Percentiles rank a stretch among this genome's conserved stretches.
These are phyloP conservation scores for Penicillium decumbens DNA, from an alignment of 2,329 filamentous ascomycete species.

Conservation along the genomic window DNA sequence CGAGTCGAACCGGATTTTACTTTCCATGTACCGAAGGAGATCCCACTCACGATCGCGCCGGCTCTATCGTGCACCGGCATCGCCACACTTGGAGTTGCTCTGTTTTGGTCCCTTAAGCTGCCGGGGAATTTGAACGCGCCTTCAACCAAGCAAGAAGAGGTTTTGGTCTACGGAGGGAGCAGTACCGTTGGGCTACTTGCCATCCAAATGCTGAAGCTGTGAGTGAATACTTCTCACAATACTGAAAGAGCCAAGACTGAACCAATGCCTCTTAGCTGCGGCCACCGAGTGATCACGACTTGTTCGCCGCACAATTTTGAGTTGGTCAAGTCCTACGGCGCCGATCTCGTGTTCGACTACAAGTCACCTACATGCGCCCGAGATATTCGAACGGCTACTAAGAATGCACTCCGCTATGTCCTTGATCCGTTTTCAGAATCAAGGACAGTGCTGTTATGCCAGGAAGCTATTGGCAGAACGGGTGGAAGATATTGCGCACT, in stretches of 20 bases:
- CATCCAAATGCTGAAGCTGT: constrained; percentile 24
- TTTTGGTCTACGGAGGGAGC: constrained; percentile 21
- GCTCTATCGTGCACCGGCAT: constrained; percentile 21
- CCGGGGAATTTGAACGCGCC: constrained; percentile 14
- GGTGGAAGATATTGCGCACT: constrained; percentile 23
- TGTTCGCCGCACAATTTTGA: constrained; percentile 34
- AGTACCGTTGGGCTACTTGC: constrained; percentile 21
- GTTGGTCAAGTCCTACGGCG: constrained; percentile 33
- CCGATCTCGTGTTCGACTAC: constrained; percentile 37
- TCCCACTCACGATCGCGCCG: constrained; percentile 6
- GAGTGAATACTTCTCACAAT: background rate
- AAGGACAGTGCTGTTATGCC: constrained; percentile 18
- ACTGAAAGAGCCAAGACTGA: background rate
- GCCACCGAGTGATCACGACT: constrained; percentile 33
- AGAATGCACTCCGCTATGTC: constrained; percentile 29
- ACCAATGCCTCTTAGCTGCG: constrained; percentile 11
- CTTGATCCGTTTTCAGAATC: constrained; percentile 23
- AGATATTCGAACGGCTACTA: constrained; percentile 30
- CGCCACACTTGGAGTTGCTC: constrained; percentile 21
- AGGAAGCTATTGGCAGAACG: constrained; percentile 19
- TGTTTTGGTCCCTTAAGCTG: constrained; percentile 23
- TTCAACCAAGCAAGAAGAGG: constrained; percentile 9
- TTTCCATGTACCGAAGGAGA: constrained; percentile 15
- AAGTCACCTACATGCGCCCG: constrained; percentile 28
- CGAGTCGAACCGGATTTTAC: constrained; percentile 12